These are phyloP conservation scores for Oenanthe javanica DNA, from an alignment of 140 eudicot species.

Conservation along the genomic window DNA sequence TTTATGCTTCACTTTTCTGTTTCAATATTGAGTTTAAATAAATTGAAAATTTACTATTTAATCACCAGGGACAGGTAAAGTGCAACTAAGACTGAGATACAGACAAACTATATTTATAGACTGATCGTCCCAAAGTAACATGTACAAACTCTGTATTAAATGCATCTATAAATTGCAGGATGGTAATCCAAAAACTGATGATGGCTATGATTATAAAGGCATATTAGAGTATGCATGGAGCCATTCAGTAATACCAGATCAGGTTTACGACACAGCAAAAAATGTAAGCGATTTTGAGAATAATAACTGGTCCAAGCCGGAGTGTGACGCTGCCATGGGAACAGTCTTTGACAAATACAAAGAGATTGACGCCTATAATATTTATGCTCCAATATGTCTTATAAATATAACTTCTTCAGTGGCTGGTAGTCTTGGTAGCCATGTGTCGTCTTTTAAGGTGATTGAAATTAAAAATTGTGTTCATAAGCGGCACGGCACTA, in stretches of 20 bases:
- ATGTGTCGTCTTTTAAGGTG: conserved; percentile 14
- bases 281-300: conserved; percentile 31
- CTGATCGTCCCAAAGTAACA: background rate
- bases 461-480: background rate
- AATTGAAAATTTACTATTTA: background rate
- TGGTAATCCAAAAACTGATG: conserved; percentile 55
- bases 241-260: conserved; percentile 46
- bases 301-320: conserved; percentile 28
- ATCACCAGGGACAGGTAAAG: background rate
- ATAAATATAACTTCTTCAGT: conserved; percentile 23
- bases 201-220: conserved; percentile 39
- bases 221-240: conserved; percentile 57
- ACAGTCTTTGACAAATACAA: conserved; percentile 23
- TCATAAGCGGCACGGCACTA: background rate
- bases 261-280: conserved; percentile 23
- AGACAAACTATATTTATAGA: background rate
- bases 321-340: conserved; percentile 29
- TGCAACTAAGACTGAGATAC: background rate
- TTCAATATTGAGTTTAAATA: background rate
- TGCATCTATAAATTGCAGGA: conserved; percentile 23
- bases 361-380: conserved; percentile 48
- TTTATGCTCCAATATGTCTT: conserved; percentile 48
- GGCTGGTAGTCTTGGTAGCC: background rate
- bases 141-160: background rate
- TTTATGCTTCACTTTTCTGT: background rate